Percentiles rank a stretch among this genome's conserved stretches.
phyloP scores from a whole-genome alignment of 2,329 filamentous ascomycete genomes.

The Fusarium luffae region DNA sequence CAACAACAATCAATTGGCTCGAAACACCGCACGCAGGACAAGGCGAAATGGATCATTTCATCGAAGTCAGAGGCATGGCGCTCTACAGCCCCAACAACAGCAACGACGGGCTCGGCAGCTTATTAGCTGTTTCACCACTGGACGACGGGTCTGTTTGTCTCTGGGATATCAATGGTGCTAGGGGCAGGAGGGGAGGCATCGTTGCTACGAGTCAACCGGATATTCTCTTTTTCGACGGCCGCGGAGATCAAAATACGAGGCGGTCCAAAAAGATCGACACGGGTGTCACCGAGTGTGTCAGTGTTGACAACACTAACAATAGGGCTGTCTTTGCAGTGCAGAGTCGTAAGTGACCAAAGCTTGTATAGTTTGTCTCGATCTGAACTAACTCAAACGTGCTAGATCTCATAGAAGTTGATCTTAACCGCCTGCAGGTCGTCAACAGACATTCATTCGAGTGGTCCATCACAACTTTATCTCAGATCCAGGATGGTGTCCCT shows the following conservation, averaged over 20 bases:
- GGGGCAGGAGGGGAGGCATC: slow-evolving; percentile 68
- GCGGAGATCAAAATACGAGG: slow-evolving; percentile 56
- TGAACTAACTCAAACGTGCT: neutral
- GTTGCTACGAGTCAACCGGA: slow-evolving; percentile 73
- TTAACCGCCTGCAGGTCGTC: slow-evolving; percentile 76
- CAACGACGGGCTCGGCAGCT: slow-evolving; percentile 55
- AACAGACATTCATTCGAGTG: slow-evolving; percentile 80
- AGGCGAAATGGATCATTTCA: slow-evolving; percentile 56
- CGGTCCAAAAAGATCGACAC: slow-evolving; percentile 76
- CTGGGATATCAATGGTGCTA: slow-evolving; percentile 77
- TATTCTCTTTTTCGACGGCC: slow-evolving; percentile 70
- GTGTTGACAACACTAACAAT: slow-evolving; percentile 74
- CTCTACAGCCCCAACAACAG: slow-evolving; percentile 68
- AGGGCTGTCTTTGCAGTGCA: slow-evolving; percentile 85
- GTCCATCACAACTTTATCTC: slow-evolving; percentile 84
- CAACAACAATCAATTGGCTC: slow-evolving; percentile 81
- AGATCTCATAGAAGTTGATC: slow-evolving; percentile 82
- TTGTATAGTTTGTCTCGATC: neutral
- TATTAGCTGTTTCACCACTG: slow-evolving; percentile 77
- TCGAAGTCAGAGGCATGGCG: slow-evolving; percentile 80
- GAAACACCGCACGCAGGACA: slow-evolving; percentile 66
- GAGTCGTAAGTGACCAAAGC: slow-evolving; percentile 62
- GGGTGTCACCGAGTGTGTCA: slow-evolving; percentile 82
- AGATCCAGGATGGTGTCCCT: slow-evolving; percentile 72
- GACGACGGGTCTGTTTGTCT: slow-evolving; percentile 90